Base-by-base conservation (phyloP, 2,329 filamentous ascomycete genomes). In the Chlorencoelia australis region DNA sequence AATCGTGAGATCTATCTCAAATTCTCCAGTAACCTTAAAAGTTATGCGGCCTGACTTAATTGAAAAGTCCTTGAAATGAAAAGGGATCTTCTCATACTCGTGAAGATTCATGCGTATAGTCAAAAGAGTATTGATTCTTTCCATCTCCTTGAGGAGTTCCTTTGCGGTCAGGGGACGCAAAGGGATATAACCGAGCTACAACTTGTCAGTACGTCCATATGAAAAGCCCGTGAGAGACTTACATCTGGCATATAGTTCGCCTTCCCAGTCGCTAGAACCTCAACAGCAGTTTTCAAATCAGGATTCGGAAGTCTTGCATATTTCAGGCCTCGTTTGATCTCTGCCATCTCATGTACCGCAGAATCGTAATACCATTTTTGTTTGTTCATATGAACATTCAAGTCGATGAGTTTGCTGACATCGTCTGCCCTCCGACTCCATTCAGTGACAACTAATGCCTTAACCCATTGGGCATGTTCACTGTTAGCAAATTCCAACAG, bases 1-100 rank as follows among this genome's bases (percentile, higher is more conserved):
- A 44, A 96, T 82, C 1, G 87, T 88, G 34, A 98, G 71, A 55
- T 96, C 91, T 14, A 96, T 75, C 57, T 96, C 89, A 51, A 95
- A 95, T 57, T 96, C 89, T 35, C 75, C 74, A 3, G 74, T 65
- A 1, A 96, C 82, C 30, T 67, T 73, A 58, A 98, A 98, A 0
- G 87, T 96, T 5, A 83, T 89, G 32, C 89, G 77, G n/a, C 93
- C 91, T 34, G 85, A 82, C 35, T 73, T 71, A 42, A 98, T 82
- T 4, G 68, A 71, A 61, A 87, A 96, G 42, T 82, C 70, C 49
- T 71, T 72, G 56, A 96, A 84, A 36, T 82, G 71, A n/a, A 66
- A 61, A 1, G 91, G 91, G 33, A 78, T 73, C 41, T 68, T 75
- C 30, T 95, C 74, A 44, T 79, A 75, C 48, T 96, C 88, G 41